Percentiles rank a stretch among this genome's conserved stretches.
These are phyloP conservation scores for Fusarium subglutinans DNA, from an alignment of 2,329 filamentous ascomycete species.

Conservation along the genomic window DNA sequence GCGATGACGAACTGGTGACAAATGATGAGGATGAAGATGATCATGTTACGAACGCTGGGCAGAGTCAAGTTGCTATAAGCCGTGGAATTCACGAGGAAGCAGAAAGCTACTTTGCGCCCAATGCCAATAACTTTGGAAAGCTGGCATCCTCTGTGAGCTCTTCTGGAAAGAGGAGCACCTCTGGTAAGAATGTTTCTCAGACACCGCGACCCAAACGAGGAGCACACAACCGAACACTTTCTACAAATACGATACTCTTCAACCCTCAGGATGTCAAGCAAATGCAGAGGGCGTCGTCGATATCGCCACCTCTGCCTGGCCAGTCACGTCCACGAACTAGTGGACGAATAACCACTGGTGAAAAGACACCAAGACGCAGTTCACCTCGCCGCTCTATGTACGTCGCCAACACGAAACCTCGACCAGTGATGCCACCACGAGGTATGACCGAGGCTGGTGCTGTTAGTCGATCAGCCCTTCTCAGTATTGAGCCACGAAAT, in stretches of 20 bases:
- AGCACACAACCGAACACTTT: conserved; percentile 76
- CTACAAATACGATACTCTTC: conserved; percentile 85
- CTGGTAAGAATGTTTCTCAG: conserved; percentile 41
- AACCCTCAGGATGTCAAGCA: conserved; percentile 67
- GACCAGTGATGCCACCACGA: conserved; percentile 63
- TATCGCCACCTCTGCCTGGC: conserved; percentile 50
- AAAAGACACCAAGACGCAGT: conserved; percentile 53
- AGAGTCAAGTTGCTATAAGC: conserved; percentile 44
- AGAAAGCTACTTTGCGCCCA: conserved; percentile 65
- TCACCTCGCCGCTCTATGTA: conserved; percentile 60
- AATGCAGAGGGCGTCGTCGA: conserved; percentile 53
- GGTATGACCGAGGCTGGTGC: conserved; percentile 48
- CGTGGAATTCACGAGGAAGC: conserved; percentile 46
- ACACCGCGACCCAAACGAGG: conserved; percentile 51
- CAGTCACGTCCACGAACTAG: conserved; percentile 51
- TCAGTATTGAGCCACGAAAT: conserved; percentile 59
- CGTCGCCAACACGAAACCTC: conserved; percentile 60
- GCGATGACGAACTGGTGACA: conserved; percentile 88
- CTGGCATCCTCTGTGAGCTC: conserved; percentile 49
- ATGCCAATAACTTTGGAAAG: conserved; percentile 53
- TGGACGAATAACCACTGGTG: conserved; percentile 43
- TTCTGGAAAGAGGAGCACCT: conserved; percentile 43
- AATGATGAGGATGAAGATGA: conserved; percentile 78
- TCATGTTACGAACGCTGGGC: conserved; percentile 54
- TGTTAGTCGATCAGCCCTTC: conserved; percentile 57